Base-by-base conservation (phyloP, 139 green algal species). In the Micractinium sp. region DNA sequence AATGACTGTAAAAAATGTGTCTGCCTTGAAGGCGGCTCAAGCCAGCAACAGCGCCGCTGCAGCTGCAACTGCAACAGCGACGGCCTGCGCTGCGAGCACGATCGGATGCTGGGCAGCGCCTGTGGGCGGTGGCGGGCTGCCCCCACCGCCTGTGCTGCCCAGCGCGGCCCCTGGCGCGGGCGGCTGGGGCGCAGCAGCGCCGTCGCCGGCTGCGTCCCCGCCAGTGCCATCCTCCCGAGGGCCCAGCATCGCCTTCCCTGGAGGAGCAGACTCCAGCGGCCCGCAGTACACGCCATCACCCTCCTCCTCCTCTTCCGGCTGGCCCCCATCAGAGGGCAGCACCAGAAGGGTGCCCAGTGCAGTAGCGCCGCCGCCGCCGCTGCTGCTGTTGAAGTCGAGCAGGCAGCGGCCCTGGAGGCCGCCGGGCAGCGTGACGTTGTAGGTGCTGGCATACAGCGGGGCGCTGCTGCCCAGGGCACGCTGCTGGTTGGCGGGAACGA, bases 391-490 rank as follows among this genome's bases (percentile, higher is more conserved):
- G 18, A 20, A 7, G 14, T 29, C 56, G 53, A 5, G 19, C 23
- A 82, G 22, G 71, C 85, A 88, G 16, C 85, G 85, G 3, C 36
- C 85, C 31, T 41, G 19, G 19, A 47, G 85, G 14, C 71, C 85
- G 18, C 85, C 85, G 3, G 85, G 85, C 85, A 88, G 85, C 41
- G n/a, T 25, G 29, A 88, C 85, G 14, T n/a, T 38, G 85, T 88
- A 88, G n/a, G 1, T 31, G 0, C 47, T 74, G 22, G 12, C 23
- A 19, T 18, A 47, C 9, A 47, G 69, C 13, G 41, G 31, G 29
- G 66, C 39, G 38, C 66, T 9, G 39, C 66, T n/a, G 67, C 38
- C n/a, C 29, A 67, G 66, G 61, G 63, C 22, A 3, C 39, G 67
- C 83, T 80, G 66, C 83, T 41, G 66, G 18, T 12, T 69, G n/a